Base-by-base conservation (phyloP, 257 asterid species). In the Nicotiana otophora region DNA sequence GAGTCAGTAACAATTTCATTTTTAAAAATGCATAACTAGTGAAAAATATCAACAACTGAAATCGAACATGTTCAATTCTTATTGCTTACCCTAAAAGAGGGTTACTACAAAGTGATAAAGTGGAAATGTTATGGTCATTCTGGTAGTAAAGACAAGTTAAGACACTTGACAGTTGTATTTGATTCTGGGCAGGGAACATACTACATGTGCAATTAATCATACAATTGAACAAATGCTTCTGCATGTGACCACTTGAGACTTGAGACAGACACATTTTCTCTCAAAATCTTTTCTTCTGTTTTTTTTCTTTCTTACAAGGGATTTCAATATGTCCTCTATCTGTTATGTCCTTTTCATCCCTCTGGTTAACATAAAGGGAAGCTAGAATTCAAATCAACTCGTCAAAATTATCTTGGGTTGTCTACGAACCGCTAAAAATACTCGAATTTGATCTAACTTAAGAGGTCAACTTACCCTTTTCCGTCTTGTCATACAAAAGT, bases 151-250 rank as follows among this genome's bases (percentile, higher is more conserved):
- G 92, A 89, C 93, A 88, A 82, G 84, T 30, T 46, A 86, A 70
- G 89, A 33, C 60, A 86, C 33, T 84, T 87, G 95, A 90, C 93
- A 91, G 93, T 86, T 90, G 93, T 90, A 85, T 69, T 76, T 91
- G 91, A 86, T 88, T 83, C 82, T 88, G 87, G 88, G 84, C 72
- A 85, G 88, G 97, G 96, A 91, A 90, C 96, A 91, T 48, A 54
- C 63, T 82, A 87, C 97, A 92, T 93, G 97, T 94, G 97, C 95
- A 86, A 88, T 65, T 64, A 81, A 48, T 92, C 89, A 88, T 92
- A 84, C 15, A 74, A 74, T 30, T 74, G 67, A 60, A 85, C 78
- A 80, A 85, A 60, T 76, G 72, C 74, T 77, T 69, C 69, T 55
- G 90, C 79, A 46, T 72, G 79, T 72, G 61, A 72, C 78, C 78